Base-by-base conservation (phyloP, 108 stramenopile species). In the Bacterosira constricta region DNA sequence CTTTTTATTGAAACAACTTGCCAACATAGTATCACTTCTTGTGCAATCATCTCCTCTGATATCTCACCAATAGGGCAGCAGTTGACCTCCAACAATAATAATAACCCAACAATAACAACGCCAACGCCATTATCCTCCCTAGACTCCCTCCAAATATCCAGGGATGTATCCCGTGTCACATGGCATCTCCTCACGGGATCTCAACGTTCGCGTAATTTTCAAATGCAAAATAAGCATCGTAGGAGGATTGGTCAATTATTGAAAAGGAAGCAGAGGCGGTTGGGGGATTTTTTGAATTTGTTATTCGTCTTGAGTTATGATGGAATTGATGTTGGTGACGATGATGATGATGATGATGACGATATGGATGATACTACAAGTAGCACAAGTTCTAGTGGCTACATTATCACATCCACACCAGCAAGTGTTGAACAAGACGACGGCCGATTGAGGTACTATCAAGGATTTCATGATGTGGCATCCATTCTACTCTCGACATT, bases 381-480 rank as follows among this genome's bases (percentile, higher is more conserved):
- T 23, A 12, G 8, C 26, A 52, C 27, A 27, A 12, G 1, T 21
- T 11, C 4, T 18, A 1, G 50, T 18, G 25, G 6, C 6, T 23
- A 7, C 4, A 47, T 9, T 5, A 20, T 47, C 46, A 23, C 46
- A 23, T 21, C 60, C 20, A 13, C 35, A 34, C 6, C 12, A 45
- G 27, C 11, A 35, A 31, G 58, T 26, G 37, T 10, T 15, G 34
- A 37, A 5, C 44, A 46, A 29, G 45, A 30, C 4, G 50, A 56
- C 12, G 59, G 78, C 23, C 46, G 64, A 55, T 58, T 94, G 58
- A 65, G 89, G 41, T 94, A 94, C 71, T 94, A 91, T 77, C 93
- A 94, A 58, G 93, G 93, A 20, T 94, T 86, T 79, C 93, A 94
- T 63, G 93, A 94, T 73, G 88, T 94, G 10, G 87, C 89, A 6